phyloP scores from a whole-genome alignment of 2,329 filamentous ascomycete species.

The Aspergillus bombycis region DNA sequence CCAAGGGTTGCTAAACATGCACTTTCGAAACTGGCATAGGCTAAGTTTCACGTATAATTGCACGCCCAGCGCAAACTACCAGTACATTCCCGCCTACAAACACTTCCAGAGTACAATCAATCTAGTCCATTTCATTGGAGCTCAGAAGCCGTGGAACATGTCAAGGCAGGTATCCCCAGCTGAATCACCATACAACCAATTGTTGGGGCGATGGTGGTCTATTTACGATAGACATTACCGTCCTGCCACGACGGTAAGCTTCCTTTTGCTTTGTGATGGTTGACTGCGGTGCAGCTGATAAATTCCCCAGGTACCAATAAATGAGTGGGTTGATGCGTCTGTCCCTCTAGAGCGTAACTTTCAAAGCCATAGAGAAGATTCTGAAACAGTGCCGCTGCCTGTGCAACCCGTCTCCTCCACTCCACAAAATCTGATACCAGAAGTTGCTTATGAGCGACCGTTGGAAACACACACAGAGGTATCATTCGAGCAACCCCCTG shows the following conservation, averaged over 20 bases:
- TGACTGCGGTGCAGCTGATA: neutral
- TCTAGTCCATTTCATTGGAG: conserved; percentile 92
- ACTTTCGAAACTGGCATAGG: conserved; percentile 84
- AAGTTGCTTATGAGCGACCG: neutral
- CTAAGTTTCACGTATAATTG: conserved; percentile 96
- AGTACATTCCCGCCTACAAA: conserved; percentile 92
- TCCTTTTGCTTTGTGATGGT: neutral
- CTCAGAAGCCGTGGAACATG: conserved; percentile 83
- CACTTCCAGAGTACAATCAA: conserved; percentile 90
- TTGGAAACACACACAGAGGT: neutral
- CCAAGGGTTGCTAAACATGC: conserved; percentile 92
- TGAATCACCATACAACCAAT: conserved; percentile 70
- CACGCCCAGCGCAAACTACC: conserved; percentile 94
- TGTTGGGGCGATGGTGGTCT: conserved; percentile 89
- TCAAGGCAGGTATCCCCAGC: conserved; percentile 45
- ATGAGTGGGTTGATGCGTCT: neutral
- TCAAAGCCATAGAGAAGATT: neutral
- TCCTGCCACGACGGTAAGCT: conserved; percentile 27
- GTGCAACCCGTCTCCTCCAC: neutral
- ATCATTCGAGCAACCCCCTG: neutral
- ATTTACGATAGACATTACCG: conserved; percentile 88
- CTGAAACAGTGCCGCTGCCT: neutral
- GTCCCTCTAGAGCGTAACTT: neutral
- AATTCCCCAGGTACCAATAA: conserved; percentile 2
- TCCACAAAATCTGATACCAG: neutral